These are phyloP conservation scores for Alternaria triticina DNA, from an alignment of 2,329 filamentous ascomycete genomes.

Conservation along the genomic window DNA sequence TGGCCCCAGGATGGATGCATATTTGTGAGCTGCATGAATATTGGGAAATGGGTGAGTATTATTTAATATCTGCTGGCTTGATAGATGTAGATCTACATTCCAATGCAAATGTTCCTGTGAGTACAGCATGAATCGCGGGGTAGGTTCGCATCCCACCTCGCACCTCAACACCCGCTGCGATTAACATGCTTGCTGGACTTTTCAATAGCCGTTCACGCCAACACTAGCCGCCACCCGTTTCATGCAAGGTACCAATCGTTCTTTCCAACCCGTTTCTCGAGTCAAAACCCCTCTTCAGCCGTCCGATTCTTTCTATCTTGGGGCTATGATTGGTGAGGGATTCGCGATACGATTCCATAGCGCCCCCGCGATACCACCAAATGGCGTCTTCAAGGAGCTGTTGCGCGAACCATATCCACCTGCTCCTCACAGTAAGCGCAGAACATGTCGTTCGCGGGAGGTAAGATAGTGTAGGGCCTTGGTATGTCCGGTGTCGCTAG, in stretches of 20 bases:
- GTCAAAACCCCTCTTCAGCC: background rate
- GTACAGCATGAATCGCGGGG: background rate
- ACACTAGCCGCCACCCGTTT: constrained; percentile 10
- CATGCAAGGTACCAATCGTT: constrained; percentile 33
- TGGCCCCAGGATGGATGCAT: constrained; percentile 13
- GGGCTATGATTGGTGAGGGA: background rate
- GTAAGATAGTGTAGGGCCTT: background rate
- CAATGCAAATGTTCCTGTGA: background rate
- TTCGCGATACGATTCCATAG: no score
- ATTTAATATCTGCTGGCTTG: no score
- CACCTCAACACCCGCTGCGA: constrained; percentile 11
- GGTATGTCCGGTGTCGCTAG: background rate
- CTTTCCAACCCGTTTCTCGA: no score
- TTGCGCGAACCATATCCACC: background rate
- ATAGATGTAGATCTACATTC: background rate
- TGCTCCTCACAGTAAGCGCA: no score
- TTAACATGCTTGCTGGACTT: constrained; percentile 22
- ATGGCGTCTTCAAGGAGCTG: no score
- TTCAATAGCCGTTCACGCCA: constrained; percentile 21
- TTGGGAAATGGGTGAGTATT: no score
- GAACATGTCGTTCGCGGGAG: no score
- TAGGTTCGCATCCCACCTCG: no score
- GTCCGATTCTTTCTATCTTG: background rate
- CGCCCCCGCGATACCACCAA: no score
- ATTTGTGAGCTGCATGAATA: background rate